Conservation (phyloP, 805 yeast species). For the Candida incommunis region DNA sequence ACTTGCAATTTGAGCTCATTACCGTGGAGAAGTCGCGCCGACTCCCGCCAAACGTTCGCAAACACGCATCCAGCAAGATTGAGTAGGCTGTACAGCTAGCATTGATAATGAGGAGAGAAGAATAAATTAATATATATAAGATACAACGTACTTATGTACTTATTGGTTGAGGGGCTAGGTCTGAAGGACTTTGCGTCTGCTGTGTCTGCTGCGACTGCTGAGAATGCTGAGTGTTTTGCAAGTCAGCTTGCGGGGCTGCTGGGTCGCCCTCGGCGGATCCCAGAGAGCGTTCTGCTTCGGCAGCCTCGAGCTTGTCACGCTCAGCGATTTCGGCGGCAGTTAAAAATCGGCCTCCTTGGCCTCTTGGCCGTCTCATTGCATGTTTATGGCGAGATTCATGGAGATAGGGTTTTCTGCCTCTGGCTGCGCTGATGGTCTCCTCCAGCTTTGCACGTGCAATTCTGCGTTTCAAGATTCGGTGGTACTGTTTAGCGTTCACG, state of each 20-base stretch:
- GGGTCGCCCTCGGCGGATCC: too few species aligned
- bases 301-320: slow-evolving; percentile 30
- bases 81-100: too few species aligned
- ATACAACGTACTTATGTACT: too few species aligned
- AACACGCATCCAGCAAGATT: too few species aligned
- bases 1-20: neutral
- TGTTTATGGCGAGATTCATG: slow-evolving; percentile 97
- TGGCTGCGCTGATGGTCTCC: slow-evolving; percentile 71
- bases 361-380: slow-evolving; percentile 98
- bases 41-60: too few species aligned
- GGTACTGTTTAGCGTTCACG: slow-evolving; percentile 96
- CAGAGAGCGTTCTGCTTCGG: too few species aligned
- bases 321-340: slow-evolving; percentile 79
- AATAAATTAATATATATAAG: neutral
- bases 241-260: too few species aligned
- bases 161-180: too few species aligned
- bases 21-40: neutral
- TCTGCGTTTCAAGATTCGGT: slow-evolving; percentile 83
- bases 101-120: too few species aligned
- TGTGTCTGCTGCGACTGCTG: too few species aligned
- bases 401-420: slow-evolving; percentile 84
- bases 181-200: too few species aligned
- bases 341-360: slow-evolving; percentile 94
- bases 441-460: slow-evolving; percentile 88
- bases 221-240: too few species aligned